Conservation (phyloP, 2,329 filamentous ascomycete species). For the Xylaria sp. region DNA sequence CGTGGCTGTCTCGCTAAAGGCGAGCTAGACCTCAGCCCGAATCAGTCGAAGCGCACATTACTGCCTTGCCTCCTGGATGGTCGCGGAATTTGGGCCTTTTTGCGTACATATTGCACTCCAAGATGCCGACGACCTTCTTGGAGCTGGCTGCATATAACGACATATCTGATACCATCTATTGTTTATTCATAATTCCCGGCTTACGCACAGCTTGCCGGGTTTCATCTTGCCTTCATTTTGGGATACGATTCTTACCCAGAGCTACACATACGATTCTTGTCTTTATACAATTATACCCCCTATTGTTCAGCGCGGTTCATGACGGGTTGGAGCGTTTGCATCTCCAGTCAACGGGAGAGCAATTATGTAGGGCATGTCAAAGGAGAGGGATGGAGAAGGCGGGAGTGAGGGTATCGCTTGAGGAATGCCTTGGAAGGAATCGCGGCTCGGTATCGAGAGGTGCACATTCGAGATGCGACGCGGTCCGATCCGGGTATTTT, state of each 20-base stretch:
- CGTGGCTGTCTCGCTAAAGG: background rate
- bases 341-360: slow-evolving; percentile 2
- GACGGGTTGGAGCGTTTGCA: slow-evolving; percentile 19
- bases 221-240: slow-evolving; percentile 13
- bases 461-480: slow-evolving; percentile 23
- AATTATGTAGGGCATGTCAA: slow-evolving; percentile 1
- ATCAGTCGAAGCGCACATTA: slow-evolving; percentile 8
- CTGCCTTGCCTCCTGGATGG: slow-evolving; percentile 2
- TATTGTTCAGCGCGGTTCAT: slow-evolving; percentile 10
- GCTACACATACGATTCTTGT: slow-evolving; percentile 16
- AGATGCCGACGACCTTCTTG: slow-evolving; percentile 2
- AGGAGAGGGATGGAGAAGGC: background rate
- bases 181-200: slow-evolving; percentile 25
- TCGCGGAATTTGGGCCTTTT: slow-evolving; percentile 11
- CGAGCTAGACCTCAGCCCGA: background rate
- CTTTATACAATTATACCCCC: slow-evolving; percentile 25
- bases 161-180: slow-evolving; percentile 35
- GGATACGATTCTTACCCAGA: slow-evolving; percentile 8
- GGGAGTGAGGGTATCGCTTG: slow-evolving; percentile 6
- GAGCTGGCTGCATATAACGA: slow-evolving; percentile 28
- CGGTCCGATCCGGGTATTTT: slow-evolving; percentile 18
- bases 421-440: background rate
- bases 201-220: slow-evolving; percentile 11
- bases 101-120: slow-evolving; percentile 23
- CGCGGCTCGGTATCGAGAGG: slow-evolving; percentile 13